These are phyloP conservation scores for Ananas comosus DNA, from an alignment of 176 grass and related monocot genomes.

Conservation along the genomic window DNA sequence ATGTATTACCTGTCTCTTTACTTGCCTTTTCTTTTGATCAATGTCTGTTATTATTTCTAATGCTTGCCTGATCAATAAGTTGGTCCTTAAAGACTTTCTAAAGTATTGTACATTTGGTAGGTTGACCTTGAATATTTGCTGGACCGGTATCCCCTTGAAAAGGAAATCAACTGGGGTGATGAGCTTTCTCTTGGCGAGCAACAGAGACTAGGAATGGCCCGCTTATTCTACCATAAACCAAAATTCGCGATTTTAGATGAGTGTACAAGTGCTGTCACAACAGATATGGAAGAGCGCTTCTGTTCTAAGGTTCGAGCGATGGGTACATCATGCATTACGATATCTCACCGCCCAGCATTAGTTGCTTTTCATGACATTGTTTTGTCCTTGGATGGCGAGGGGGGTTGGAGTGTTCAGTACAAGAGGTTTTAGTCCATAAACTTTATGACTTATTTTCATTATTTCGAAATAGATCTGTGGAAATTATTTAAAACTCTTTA, in stretches of 20 bases:
- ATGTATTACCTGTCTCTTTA: conserved; percentile 1
- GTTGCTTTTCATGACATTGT: conserved; percentile 99
- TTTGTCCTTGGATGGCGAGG: conserved; percentile 95
- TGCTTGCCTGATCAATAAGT: not conserved
- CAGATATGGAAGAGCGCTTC: conserved; percentile 96
- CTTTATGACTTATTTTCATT: conserved; percentile 16
- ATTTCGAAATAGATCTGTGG: conserved; percentile 11
- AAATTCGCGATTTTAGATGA: conserved; percentile 98
- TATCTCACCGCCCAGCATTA: conserved; percentile 93
- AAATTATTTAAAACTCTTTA: conserved; percentile 7
- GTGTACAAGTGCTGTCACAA: conserved; percentile 97
- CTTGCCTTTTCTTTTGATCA: not conserved
- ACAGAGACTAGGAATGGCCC: conserved; percentile 98
- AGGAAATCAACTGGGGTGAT: conserved; percentile 98
- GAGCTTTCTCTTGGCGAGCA: conserved; percentile 97
- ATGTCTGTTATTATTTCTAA: not conserved
- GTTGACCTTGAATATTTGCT: conserved; percentile 97
- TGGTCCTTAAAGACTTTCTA: not conserved
- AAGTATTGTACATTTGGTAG: conserved; percentile 34
- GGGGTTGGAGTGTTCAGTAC: conserved; percentile 78
- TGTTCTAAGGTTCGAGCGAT: conserved; percentile 90
- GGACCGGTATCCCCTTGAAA: conserved; percentile 86
- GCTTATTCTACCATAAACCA: conserved; percentile 95
- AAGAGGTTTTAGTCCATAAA: conserved; percentile 50
- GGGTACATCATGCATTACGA: conserved; percentile 98